Conservation (phyloP, 805 yeast species). For the Lipomyces chichibuensis region DNA sequence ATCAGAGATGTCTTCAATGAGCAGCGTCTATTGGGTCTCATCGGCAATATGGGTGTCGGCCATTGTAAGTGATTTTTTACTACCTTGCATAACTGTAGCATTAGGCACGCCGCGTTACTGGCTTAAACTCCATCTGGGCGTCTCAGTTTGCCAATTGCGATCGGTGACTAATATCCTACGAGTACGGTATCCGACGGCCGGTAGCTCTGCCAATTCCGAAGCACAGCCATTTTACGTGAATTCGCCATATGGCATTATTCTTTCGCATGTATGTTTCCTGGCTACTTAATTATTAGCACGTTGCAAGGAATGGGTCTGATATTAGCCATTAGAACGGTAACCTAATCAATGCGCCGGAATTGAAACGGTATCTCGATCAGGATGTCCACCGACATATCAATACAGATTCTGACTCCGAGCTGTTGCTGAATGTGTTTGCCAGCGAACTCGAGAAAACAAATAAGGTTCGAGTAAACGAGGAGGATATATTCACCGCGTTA, state of each 20-base stretch:
- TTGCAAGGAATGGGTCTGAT: neutral
- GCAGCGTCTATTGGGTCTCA: constrained; percentile 71
- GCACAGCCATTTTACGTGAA: constrained; percentile 99
- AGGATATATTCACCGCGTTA: constrained; percentile 84
- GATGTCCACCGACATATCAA: constrained; percentile 95
- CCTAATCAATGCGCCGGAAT: constrained; percentile 79
- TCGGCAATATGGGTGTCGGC: constrained; percentile 94
- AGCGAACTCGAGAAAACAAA: constrained; percentile 87
- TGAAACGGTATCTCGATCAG: constrained; percentile 82
- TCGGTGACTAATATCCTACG: neutral
- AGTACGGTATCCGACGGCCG: constrained; percentile 95
- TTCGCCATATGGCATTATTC: constrained; percentile 89
- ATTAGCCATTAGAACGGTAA: constrained; percentile 63
- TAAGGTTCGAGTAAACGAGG: constrained; percentile 89
- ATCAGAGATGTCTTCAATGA: constrained; percentile 96
- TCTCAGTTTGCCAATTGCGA: neutral
- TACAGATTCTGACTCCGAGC: constrained; percentile 95
- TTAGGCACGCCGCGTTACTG: neutral
- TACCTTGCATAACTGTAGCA: neutral
- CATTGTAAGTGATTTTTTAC: constrained; percentile 49
- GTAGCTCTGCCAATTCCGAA: constrained; percentile 91
- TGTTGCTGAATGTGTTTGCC: constrained; percentile 86
- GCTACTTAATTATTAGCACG: neutral
- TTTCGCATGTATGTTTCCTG: constrained; percentile 59
- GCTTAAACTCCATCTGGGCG: neutral